Evolutionary conservation across 305 asterid species (phyloP).

Genomic region (Solanum hybrid): DNA sequence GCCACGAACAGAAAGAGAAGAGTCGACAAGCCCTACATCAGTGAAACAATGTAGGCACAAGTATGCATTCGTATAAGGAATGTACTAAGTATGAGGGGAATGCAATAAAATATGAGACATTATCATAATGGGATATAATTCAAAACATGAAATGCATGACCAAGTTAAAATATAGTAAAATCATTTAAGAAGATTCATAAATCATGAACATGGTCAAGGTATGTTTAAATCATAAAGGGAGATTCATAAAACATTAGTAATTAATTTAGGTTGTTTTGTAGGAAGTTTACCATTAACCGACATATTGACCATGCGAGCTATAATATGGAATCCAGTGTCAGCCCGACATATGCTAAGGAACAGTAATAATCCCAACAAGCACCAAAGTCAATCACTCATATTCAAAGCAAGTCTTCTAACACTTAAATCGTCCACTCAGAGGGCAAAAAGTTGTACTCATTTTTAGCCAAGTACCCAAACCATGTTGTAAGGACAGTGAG

Average conservation of each 20-base stretch:
- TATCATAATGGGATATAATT: not conserved
- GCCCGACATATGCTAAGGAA: not conserved
- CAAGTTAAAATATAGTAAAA: not conserved
- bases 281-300: not conserved
- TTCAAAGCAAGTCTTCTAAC: not conserved
- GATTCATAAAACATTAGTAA: not conserved
- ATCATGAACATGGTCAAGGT: not conserved
- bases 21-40: not conserved
- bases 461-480: not conserved
- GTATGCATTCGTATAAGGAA: not conserved
- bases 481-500: not conserved
- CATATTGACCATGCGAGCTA: not conserved
- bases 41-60: not conserved
- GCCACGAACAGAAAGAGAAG: too few relatives aligned
- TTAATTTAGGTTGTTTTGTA: not conserved
- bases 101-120: not conserved
- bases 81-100: not conserved
- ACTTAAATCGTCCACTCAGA: not conserved
- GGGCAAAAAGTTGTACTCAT: not conserved
- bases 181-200: not conserved
- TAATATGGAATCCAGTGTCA: not conserved
- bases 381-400: not conserved
- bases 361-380: not conserved
- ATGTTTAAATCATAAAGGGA: not conserved
- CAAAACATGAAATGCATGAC: not conserved